phyloP scores from a whole-genome alignment of 306 rosid genomes.

The Cucurbita ficifolia region DNA sequence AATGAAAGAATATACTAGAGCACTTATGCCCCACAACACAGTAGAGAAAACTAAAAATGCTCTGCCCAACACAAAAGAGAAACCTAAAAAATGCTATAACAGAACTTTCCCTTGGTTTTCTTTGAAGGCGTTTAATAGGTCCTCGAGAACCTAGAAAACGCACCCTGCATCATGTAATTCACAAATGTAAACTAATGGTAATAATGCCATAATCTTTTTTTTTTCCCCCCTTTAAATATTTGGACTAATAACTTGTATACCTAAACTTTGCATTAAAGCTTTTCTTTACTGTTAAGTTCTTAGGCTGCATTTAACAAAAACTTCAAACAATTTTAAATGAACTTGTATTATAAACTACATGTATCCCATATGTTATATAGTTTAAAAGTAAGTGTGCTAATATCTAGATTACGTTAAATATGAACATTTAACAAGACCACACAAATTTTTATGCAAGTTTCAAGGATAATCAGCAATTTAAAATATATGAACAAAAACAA shows the following conservation, averaged over 20 bases:
- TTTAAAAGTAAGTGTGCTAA: not conserved
- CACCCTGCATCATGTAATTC: conserved; percentile 35
- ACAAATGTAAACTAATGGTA: not conserved
- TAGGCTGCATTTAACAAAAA: not conserved
- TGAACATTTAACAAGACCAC: not conserved
- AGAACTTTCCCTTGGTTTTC: not conserved
- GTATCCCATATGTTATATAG: not conserved
- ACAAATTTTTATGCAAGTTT: not conserved
- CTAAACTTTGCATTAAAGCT: not conserved
- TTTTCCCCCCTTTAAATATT: not conserved
- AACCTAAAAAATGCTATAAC: not conserved
- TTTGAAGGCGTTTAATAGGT: conserved; percentile 29
- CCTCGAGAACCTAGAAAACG: conserved; percentile 47
- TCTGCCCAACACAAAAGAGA: too few species aligned
- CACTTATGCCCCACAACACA: too few species aligned
- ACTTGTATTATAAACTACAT: not conserved
- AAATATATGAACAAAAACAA: not conserved
- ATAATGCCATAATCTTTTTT: not conserved
- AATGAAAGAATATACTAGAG: too few species aligned
- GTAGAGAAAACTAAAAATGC: too few species aligned
- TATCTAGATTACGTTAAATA: not conserved
- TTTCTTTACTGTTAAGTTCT: not conserved
- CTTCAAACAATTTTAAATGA: not conserved
- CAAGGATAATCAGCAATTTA: not conserved
- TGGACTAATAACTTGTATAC: not conserved